Evolutionary conservation across 2,329 filamentous ascomycete genomes (phyloP).

Genomic region (Calonectria leucothoes): DNA sequence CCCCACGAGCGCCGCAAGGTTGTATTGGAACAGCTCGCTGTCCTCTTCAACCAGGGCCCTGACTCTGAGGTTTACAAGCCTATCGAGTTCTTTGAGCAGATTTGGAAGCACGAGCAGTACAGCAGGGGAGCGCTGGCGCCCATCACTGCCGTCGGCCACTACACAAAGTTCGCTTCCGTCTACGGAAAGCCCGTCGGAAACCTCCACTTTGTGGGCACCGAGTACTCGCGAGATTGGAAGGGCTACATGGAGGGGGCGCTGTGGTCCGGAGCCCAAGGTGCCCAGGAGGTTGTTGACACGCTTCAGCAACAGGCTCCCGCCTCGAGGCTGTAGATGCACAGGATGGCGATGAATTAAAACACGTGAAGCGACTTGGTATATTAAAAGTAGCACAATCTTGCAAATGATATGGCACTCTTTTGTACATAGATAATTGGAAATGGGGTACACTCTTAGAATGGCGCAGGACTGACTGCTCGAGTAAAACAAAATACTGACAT

Average conservation of each 20-base stretch:
- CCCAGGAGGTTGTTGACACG: slow-evolving; percentile 51
- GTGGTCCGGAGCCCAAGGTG: slow-evolving; percentile 55
- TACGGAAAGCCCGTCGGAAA: slow-evolving; percentile 50
- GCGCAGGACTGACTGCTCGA: too few species aligned
- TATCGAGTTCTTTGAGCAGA: slow-evolving; percentile 46
- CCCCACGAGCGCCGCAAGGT: slow-evolving; percentile 42
- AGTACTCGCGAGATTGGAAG: slow-evolving; percentile 60
- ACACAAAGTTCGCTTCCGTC: slow-evolving; percentile 39
- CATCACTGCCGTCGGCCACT: slow-evolving; percentile 45
- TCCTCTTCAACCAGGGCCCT: slow-evolving; percentile 37
- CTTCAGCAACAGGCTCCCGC: slow-evolving; percentile 16
- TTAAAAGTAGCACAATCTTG: not conserved
- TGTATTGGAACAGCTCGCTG: slow-evolving; percentile 49
- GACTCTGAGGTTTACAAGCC: slow-evolving; percentile 37
- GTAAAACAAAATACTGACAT: not conserved
- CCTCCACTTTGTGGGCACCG: slow-evolving; percentile 63
- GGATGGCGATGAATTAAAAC: not conserved
- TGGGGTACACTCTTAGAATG: not conserved
- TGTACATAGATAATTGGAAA: not conserved
- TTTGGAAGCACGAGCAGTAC: slow-evolving; percentile 48
- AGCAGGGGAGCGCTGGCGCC: slow-evolving; percentile 50
- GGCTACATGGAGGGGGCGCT: slow-evolving; percentile 65
- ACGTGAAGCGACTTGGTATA: too few species aligned
- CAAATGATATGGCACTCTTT: not conserved
- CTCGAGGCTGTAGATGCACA: slow-evolving; percentile 12